These are phyloP conservation scores for Podaxis mareebaensis DNA, from an alignment of 768 basidiomycete species.

Conservation along the genomic window DNA sequence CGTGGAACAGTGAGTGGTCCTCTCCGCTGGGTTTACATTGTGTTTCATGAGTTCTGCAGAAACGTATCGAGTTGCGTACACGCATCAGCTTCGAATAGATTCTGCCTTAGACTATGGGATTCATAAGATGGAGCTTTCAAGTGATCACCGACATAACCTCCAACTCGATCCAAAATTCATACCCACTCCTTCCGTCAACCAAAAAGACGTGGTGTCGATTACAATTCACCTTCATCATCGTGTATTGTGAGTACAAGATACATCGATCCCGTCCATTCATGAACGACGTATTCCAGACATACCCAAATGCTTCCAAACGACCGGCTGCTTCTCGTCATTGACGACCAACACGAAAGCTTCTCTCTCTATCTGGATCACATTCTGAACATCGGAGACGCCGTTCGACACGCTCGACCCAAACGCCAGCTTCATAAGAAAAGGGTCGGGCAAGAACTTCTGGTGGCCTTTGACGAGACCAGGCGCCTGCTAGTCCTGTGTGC, in stretches of 20 bases:
- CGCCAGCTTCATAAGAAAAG: constrained; percentile 44
- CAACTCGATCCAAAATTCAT: constrained; percentile 33
- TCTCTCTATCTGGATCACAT: constrained; percentile 40
- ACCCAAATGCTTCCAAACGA: constrained; percentile 41
- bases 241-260: constrained; percentile 33
- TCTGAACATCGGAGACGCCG: constrained; percentile 29
- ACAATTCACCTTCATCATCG: constrained; percentile 21
- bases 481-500: constrained; percentile 48
- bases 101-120: constrained; percentile 32
- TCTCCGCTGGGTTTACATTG: neutral
- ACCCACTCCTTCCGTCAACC: constrained; percentile 30
- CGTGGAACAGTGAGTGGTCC: neutral
- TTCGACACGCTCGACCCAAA: constrained; percentile 24
- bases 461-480: constrained; percentile 55
- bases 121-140: constrained; percentile 30
- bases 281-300: constrained; percentile 20
- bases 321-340: constrained; percentile 41
- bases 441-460: constrained; percentile 42
- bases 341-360: constrained; percentile 33
- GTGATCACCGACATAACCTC: constrained; percentile 35
- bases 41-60: neutral
- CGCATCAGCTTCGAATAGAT: constrained; percentile 16
- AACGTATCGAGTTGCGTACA: neutral
- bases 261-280: neutral
- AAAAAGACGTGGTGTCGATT: constrained; percentile 26